Conservation (phyloP, 768 basidiomycete species). For the Russula lepida region DNA sequence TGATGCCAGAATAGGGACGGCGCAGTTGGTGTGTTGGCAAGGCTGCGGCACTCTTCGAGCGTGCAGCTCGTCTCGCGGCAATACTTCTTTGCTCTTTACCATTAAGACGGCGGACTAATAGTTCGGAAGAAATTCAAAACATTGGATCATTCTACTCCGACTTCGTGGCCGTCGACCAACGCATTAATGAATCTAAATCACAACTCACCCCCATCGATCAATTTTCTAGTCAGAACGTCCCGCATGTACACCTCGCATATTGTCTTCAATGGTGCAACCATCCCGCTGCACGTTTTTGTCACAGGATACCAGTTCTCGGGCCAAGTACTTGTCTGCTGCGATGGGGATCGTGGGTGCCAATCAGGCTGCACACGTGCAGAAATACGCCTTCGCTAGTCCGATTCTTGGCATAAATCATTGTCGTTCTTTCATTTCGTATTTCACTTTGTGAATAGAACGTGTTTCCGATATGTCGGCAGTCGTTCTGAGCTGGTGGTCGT, state of each 20-base stretch:
- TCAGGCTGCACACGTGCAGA: not conserved
- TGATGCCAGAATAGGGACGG: too few species aligned
- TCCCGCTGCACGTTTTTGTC: conserved; percentile 24
- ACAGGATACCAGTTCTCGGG: conserved; percentile 17
- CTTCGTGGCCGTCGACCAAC: conserved; percentile 25
- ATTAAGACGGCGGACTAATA: not conserved
- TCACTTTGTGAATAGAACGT: not conserved
- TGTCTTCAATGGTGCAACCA: conserved; percentile 26
- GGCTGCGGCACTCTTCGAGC: conserved; percentile 50
- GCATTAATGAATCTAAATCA: conserved; percentile 26
- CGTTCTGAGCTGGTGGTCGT: conserved; percentile 16
- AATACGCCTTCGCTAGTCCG: not conserved
- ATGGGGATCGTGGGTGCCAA: conserved; percentile 14
- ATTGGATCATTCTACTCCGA: conserved; percentile 21
- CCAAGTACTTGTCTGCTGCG: conserved; percentile 18
- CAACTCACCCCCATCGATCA: conserved; percentile 22
- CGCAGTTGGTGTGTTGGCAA: too few species aligned
- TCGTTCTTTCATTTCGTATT: not conserved
- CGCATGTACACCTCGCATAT: conserved; percentile 23
- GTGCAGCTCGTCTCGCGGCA: conserved; percentile 44
- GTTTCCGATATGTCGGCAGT: not conserved
- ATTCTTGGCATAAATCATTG: conserved; percentile 7
- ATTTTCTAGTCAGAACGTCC: conserved; percentile 17
- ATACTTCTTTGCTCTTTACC: conserved; percentile 9
- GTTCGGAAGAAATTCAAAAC: conserved; percentile 6